phyloP scores from a whole-genome alignment of 257 asterid species.

The Cruciata laevipes region DNA sequence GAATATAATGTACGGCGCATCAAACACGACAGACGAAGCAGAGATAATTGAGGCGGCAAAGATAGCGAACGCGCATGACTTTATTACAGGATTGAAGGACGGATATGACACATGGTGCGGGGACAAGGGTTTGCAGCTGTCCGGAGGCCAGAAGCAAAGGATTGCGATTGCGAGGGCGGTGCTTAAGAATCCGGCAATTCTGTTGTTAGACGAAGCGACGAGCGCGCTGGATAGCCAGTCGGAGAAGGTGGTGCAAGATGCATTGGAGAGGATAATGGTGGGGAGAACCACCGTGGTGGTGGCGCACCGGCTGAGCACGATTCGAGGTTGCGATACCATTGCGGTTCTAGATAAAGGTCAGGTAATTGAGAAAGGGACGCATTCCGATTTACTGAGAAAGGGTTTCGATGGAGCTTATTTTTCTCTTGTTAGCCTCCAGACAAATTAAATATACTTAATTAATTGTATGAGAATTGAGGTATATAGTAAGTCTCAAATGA shows the following conservation, averaged over 20 bases:
- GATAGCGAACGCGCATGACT: neutral
- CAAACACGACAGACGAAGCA: neutral
- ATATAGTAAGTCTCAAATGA: no score
- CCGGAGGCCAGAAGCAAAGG: neutral
- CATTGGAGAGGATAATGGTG: neutral
- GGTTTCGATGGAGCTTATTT: neutral
- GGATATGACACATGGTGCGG: neutral
- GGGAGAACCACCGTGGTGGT: neutral
- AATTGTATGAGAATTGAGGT: neutral
- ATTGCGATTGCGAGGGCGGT: neutral
- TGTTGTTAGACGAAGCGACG: neutral
- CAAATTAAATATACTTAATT: no score
- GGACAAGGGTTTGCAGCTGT: neutral
- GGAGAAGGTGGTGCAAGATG: neutral
- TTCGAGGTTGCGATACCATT: neutral
- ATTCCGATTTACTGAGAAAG: no score
- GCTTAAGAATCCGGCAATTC: neutral
- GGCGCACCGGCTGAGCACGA: neutral
- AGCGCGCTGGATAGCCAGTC: neutral
- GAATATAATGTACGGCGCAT: neutral
- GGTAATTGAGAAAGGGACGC: neutral
- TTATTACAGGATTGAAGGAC: neutral
- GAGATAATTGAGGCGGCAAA: neutral
- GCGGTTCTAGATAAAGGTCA: neutral
- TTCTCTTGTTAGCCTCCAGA: neutral